Evolutionary conservation across 495 filamentous ascomycete genomes (phyloP).

Genomic region (Aspergillus nidulans): DNA sequence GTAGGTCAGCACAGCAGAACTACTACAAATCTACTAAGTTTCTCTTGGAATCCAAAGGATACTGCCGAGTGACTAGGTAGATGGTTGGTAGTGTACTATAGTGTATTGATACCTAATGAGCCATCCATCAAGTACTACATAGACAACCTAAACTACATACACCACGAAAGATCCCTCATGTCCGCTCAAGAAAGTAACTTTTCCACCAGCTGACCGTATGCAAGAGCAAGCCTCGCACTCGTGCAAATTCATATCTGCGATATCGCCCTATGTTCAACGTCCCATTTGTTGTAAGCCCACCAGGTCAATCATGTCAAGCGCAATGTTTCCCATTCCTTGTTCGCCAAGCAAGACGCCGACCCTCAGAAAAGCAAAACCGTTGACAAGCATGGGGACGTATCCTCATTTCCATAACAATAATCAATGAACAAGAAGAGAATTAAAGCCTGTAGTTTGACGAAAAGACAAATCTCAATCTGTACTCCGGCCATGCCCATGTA

Average conservation of each 20-base stretch:
- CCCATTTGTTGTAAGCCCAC: conserved; percentile 21
- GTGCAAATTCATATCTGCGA: conserved; percentile 16
- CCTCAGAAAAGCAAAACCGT: conserved; percentile 27
- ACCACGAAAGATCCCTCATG: not conserved
- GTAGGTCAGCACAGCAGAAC: too few relatives aligned
- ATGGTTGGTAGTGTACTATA: not conserved
- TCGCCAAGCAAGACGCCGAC: conserved; percentile 32
- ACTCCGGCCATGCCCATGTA: conserved; percentile 23
- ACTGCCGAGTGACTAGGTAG: too few relatives aligned
- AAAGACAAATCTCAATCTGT: conserved; percentile 22
- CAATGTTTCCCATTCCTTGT: conserved; percentile 18
- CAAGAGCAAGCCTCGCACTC: conserved; percentile 17
- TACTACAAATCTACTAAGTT: too few relatives aligned
- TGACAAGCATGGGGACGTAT: conserved; percentile 20
- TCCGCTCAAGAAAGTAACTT: conserved; percentile 20
- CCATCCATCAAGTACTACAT: conserved; percentile 4
- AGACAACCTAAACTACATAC: conserved; percentile 6
- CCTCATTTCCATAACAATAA: conserved; percentile 23
- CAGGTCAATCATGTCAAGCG: conserved; percentile 17
- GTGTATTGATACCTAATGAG: not conserved
- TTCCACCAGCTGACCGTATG: conserved; percentile 14
- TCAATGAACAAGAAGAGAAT: conserved; percentile 24
- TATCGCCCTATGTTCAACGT: conserved; percentile 24
- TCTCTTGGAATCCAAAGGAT: too few relatives aligned
- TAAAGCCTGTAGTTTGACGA: conserved; percentile 16